Evolutionary conservation across 768 basidiomycete species (phyloP).

Genomic region (Pluteus cervinus): DNA sequence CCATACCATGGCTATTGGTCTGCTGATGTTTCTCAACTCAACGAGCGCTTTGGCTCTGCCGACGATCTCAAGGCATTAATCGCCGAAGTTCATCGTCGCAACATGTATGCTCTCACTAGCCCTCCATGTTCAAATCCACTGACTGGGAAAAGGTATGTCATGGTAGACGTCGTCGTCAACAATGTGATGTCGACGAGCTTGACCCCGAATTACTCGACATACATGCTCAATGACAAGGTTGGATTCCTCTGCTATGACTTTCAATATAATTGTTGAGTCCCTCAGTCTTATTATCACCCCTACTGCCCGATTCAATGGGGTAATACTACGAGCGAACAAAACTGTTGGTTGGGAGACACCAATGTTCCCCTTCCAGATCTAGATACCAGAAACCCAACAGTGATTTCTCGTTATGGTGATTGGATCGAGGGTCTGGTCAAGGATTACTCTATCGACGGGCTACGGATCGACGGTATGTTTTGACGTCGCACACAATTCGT

Average conservation of each 20-base stretch:
- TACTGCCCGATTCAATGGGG: conserved; percentile 72
- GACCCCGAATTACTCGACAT: conserved; percentile 58
- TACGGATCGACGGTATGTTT: conserved; percentile 70
- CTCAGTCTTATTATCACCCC: conserved; percentile 64
- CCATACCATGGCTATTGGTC: conserved; percentile 88
- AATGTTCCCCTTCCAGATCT: conserved; percentile 73
- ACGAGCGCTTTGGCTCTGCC: conserved; percentile 57
- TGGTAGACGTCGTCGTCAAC: conserved; percentile 84
- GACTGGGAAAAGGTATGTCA: conserved; percentile 48
- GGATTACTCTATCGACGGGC: conserved; percentile 76
- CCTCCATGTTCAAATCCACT: conserved; percentile 3
- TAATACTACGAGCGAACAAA: conserved; percentile 64
- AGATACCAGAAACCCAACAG: conserved; percentile 64
- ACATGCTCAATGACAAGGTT: conserved; percentile 63
- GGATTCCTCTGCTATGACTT: conserved; percentile 10
- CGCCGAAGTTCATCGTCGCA: conserved; percentile 56
- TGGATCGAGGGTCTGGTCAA: conserved; percentile 69
- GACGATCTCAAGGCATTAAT: conserved; percentile 61
- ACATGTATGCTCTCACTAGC: conserved; percentile 44
- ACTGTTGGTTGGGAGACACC: conserved; percentile 81
- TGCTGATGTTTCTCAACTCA: conserved; percentile 55
- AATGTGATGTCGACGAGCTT: conserved; percentile 73
- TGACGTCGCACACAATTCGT: neutral
- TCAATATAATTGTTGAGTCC: conserved; percentile 3
- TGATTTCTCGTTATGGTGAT: conserved; percentile 52